These are phyloP conservation scores for Penicillium polonicum DNA, from an alignment of 2,329 filamentous ascomycete genomes.

Conservation along the genomic window DNA sequence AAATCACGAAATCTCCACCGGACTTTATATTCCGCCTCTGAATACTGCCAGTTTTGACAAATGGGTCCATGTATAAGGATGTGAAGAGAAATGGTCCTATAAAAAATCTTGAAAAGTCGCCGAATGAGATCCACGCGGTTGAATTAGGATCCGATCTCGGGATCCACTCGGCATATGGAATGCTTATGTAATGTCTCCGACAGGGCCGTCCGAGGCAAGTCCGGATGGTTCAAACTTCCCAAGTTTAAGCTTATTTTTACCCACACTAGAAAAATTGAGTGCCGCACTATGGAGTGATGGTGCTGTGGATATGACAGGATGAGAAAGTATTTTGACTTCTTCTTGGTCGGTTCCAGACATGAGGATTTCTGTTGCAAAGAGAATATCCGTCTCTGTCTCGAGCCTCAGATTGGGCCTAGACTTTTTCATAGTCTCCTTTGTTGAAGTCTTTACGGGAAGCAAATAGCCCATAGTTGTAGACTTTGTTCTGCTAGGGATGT, in stretches of 20 bases:
- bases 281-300: background rate
- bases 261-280: background rate
- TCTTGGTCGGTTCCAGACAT: background rate
- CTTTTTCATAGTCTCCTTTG: background rate
- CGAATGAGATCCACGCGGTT: constrained; percentile 2
- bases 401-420: background rate
- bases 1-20: background rate
- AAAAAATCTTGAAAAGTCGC: background rate
- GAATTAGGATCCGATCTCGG: background rate
- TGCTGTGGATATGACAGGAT: background rate
- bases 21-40: background rate
- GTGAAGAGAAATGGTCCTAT: background rate
- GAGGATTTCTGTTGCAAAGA: background rate
- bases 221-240: background rate
- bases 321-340: background rate
- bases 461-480: background rate
- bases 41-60: background rate
- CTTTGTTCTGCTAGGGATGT: background rate
- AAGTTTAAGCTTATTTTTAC: background rate
- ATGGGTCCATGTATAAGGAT: background rate
- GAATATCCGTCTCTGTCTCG: background rate
- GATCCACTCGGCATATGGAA: background rate
- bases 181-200: background rate
- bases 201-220: background rate
- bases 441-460: background rate